Conservation (phyloP, 2,329 filamentous ascomycete genomes). For the Falciphora oryzae region DNA sequence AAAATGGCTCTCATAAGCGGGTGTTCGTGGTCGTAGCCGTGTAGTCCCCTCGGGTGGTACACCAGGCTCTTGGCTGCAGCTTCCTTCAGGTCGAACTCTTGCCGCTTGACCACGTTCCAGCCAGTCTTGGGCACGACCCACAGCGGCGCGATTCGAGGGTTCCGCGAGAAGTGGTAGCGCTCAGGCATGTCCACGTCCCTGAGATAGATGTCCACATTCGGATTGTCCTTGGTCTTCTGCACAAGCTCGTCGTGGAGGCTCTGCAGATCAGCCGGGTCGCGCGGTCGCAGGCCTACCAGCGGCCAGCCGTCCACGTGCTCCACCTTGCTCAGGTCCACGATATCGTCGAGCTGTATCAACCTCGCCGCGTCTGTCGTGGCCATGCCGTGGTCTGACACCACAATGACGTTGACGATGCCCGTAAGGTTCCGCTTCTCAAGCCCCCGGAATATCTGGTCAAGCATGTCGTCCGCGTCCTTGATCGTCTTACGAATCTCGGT, state of each 20-base stretch:
- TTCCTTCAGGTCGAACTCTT: conserved; percentile 69
- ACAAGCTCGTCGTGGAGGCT: conserved; percentile 58
- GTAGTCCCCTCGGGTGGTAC: conserved; percentile 79
- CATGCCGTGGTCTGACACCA: conserved; percentile 99
- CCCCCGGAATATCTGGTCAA: conserved; percentile 69
- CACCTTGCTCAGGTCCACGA: conserved; percentile 72
- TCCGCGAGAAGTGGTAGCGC: conserved; percentile 84
- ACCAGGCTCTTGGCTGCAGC: conserved; percentile 56
- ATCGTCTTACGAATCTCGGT: conserved; percentile 83
- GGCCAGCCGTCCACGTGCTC: conserved; percentile 93
- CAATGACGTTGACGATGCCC: conserved; percentile 81
- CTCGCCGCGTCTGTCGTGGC: conserved; percentile 79
- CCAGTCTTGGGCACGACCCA: conserved; percentile 92
- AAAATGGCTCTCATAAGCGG: conserved; percentile 97
- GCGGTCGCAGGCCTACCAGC: conserved; percentile 79
- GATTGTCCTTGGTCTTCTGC: conserved; percentile 52
- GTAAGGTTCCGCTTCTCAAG: conserved; percentile 80
- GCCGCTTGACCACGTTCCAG: conserved; percentile 80
- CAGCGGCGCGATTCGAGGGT: conserved; percentile 83
- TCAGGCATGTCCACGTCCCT: conserved; percentile 83
- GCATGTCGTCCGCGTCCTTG: conserved; percentile 71
- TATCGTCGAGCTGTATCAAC: conserved; percentile 82
- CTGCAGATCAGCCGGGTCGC: conserved; percentile 59
- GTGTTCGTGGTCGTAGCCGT: conserved; percentile 93
- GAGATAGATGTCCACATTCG: conserved; percentile 81